Evolutionary conservation across 208 protist species (phyloP), one percentile per base, ranked within the genome.

Genomic region (Leishmania martiniquensis): DNA sequence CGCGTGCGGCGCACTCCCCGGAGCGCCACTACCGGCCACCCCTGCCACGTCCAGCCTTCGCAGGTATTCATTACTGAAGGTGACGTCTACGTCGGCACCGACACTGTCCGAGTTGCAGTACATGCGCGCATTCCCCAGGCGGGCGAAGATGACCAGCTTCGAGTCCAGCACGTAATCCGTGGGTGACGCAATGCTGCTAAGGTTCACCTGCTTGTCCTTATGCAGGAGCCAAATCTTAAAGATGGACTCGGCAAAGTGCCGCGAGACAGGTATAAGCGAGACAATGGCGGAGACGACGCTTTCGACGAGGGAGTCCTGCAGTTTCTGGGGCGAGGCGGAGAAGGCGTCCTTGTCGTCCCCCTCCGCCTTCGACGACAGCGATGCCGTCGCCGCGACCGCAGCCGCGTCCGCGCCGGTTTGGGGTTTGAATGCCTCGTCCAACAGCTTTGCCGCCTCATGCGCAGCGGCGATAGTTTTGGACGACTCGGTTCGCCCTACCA

Each of bases 191-290:
- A 95, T 85, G 74, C 77, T 81, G 69, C 88, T 86, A 25, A 94
- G 68, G 69, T 95, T 93, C n/a, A 75, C 77, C 69, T 88, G 72
- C 62, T 87, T 81, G 15, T 85, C 75, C 52, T 78, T 72, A 65
- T 96, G 93, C 62, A 88, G 68, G 49, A 85, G 67, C 89, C 89
- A 96, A n/a, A 85, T 84, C 22, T 91, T 80, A 77, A 88, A 92
- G 34, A 95, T 76, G n/a, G 68, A 85, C 69, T 93, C 82, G 0
- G 89, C 87, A 15, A 96, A 82, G 67, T 83, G 67, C 15, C 39
- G 51, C 9, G 91, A 95, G 49, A 94, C 77, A 17, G 93, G 93
- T 22, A 96, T 63, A 60, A 85, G 55, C n/a, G 68, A 71, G 45
- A 70, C 83, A 57, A 88, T 84, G 63, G 73, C 74, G 5, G 68